These are phyloP conservation scores for Dactylonectria macrodidyma DNA, from an alignment of 2,329 filamentous ascomycete genomes.

Conservation along the genomic window DNA sequence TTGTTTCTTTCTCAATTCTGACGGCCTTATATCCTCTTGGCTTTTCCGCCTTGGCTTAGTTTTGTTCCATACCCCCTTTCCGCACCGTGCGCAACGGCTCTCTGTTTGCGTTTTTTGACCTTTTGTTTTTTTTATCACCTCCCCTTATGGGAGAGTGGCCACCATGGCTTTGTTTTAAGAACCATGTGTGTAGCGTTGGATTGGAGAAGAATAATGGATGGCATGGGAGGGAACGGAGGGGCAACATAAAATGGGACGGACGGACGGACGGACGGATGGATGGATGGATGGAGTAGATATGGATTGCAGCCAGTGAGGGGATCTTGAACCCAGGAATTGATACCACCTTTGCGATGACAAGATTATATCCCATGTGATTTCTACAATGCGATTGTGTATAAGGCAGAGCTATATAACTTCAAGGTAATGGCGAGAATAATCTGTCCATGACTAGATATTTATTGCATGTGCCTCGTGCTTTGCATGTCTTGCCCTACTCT, in stretches of 20 bases:
- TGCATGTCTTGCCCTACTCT: too few species aligned
- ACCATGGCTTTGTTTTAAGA: constrained; percentile 4
- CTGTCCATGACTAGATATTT: too few species aligned
- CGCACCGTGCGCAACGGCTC: constrained; percentile 15
- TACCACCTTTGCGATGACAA: constrained; percentile 38
- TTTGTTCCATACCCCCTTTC: constrained; percentile 38
- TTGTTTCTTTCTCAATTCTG: constrained; percentile 15
- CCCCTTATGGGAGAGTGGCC: constrained; percentile 16
- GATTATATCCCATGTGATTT: neutral
- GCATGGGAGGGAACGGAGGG: constrained; percentile 18
- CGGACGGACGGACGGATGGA: constrained; percentile 15
- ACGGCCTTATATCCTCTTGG: constrained; percentile 32
- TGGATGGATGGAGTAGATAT: constrained; percentile 24
- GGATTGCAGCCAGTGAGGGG: constrained; percentile 35
- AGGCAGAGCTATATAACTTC: too few species aligned
- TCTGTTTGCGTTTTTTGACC: neutral
- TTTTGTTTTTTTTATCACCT: constrained; percentile 17
- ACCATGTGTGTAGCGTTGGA: constrained; percentile 28
- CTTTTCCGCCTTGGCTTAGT: constrained; percentile 33
- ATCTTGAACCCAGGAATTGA: constrained; percentile 42
- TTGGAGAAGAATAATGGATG: constrained; percentile 13
- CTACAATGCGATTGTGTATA: neutral
- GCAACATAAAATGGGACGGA: constrained; percentile 23
- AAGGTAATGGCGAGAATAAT: too few species aligned
- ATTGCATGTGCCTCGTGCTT: too few species aligned